Conservation (phyloP, 1,139 yeast species). For the Eremothecium cymbalariae region DNA sequence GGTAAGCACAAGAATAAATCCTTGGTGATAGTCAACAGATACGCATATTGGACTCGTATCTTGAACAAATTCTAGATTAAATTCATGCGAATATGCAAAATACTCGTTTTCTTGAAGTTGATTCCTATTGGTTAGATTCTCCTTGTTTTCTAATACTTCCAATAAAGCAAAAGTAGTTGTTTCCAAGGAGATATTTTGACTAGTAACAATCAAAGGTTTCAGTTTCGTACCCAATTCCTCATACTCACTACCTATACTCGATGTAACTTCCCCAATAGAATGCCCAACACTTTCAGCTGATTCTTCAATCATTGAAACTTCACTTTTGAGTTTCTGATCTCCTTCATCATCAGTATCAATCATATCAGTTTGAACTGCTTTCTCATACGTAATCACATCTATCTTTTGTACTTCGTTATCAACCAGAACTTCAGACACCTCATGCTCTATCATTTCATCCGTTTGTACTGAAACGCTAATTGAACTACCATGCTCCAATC, state of each 20-base stretch:
- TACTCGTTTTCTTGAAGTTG: slow-evolving; percentile 4
- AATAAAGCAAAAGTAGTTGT: slow-evolving; percentile 13
- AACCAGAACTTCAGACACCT: not conserved
- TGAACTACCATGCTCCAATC: slow-evolving; percentile 3
- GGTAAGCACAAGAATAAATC: slow-evolving; percentile 9
- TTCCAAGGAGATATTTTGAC: slow-evolving; percentile 12
- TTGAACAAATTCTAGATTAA: slow-evolving; percentile 2
- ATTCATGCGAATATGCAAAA: slow-evolving; percentile 5
- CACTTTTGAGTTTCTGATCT: too few relatives aligned
- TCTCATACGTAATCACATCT: slow-evolving; percentile 18
- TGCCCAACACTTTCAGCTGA: not conserved
- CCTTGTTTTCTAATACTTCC: slow-evolving; percentile 13
- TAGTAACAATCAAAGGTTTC: slow-evolving; percentile 9
- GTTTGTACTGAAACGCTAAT: slow-evolving; percentile 18
- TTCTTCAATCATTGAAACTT: slow-evolving; percentile 1
- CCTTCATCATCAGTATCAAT: slow-evolving; percentile 1
- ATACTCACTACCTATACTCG: not conserved
- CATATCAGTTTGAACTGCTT: slow-evolving; percentile 18
- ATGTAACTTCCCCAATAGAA: not conserved
- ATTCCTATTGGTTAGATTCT: slow-evolving; percentile 4
- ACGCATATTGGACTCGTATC: slow-evolving; percentile 9
- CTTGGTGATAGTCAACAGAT: slow-evolving; percentile 15
- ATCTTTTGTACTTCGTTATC: not conserved
- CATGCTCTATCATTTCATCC: slow-evolving; percentile 8
- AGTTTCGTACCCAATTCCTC: slow-evolving; percentile 5